These are phyloP conservation scores for Xylariaceae sp. DNA, from an alignment of 2,329 filamentous ascomycete species.

Conservation along the genomic window DNA sequence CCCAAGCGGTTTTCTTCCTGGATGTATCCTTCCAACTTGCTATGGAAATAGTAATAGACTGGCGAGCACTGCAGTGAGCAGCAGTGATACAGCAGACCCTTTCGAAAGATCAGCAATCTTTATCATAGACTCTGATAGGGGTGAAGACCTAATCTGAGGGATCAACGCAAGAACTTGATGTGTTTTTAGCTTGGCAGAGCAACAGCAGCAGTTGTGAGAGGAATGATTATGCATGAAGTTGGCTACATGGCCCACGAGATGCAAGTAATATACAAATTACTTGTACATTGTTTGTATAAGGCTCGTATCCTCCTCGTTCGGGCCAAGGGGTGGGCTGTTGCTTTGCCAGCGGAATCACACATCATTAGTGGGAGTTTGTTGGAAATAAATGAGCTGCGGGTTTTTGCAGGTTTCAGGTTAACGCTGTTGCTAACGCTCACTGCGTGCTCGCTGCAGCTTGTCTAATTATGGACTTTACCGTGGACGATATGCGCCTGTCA, in stretches of 20 bases:
- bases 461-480: slow-evolving; percentile 31
- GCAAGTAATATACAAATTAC: neutral
- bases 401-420: slow-evolving; percentile 20
- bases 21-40: slow-evolving; percentile 23
- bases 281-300: neutral
- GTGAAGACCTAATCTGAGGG: slow-evolving; percentile 4
- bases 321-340: slow-evolving; percentile 17
- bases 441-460: slow-evolving; percentile 66
- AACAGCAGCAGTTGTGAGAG: slow-evolving; percentile 8
- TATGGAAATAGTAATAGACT: slow-evolving; percentile 40
- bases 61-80: slow-evolving; percentile 62
- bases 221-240: neutral
- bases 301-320: neutral
- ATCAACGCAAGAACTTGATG: slow-evolving; percentile 3
- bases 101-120: neutral
- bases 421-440: slow-evolving; percentile 53
- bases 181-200: slow-evolving; percentile 27
- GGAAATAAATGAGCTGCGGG: slow-evolving; percentile 3
- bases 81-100: slow-evolving; percentile 30
- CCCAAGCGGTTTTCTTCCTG: slow-evolving; percentile 22
- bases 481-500: slow-evolving; percentile 30
- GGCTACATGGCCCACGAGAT: slow-evolving; percentile 2
- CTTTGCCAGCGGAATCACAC: slow-evolving; percentile 24
- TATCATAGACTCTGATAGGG: neutral
- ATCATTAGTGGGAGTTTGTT: slow-evolving; percentile 9